phyloP scores from a whole-genome alignment of 2,329 filamentous ascomycete genomes.

The Pseudogymnoascus sp. region DNA sequence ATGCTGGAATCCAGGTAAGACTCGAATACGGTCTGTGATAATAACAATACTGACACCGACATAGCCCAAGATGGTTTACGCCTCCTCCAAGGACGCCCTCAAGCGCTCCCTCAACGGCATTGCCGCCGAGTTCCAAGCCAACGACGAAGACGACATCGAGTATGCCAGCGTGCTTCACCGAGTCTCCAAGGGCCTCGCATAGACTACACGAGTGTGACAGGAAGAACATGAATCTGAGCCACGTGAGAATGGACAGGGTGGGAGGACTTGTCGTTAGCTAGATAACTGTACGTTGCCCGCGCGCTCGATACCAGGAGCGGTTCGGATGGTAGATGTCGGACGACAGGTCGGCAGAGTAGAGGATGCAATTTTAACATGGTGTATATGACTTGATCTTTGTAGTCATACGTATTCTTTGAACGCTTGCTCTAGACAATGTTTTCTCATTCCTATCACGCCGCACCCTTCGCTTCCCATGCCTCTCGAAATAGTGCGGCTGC shows the following conservation, averaged over 20 bases:
- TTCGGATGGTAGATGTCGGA: conserved; percentile 5
- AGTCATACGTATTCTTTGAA: background rate
- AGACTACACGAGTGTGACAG: conserved; percentile 26
- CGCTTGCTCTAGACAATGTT: background rate
- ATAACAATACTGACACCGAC: conserved; percentile 12
- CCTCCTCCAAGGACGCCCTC: conserved; percentile 78
- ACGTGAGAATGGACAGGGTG: conserved; percentile 7
- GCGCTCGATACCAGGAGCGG: background rate
- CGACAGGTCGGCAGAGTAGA: conserved; percentile 3
- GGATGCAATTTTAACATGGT: conserved; percentile 1
- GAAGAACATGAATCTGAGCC: conserved; percentile 3
- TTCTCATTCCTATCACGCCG: background rate
- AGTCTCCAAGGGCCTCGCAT: conserved; percentile 53
- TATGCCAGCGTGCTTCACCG: conserved; percentile 61
- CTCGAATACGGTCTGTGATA: background rate
- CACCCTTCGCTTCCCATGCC: conserved; percentile 50
- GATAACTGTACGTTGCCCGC: conserved; percentile 1
- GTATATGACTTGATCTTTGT: conserved; percentile 1
- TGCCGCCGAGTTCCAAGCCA: conserved; percentile 72
- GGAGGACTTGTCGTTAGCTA: conserved; percentile 13
- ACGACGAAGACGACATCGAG: conserved; percentile 76
- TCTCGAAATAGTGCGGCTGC: conserved; percentile 60
- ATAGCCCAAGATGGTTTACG: conserved; percentile 84
- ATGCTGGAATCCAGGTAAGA: conserved; percentile 68
- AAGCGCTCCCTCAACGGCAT: conserved; percentile 72